Percentiles rank a stretch among this genome's conserved stretches.
Conservation (phyloP, 176 grass and related monocot species). For the Ananas comosus region DNA sequence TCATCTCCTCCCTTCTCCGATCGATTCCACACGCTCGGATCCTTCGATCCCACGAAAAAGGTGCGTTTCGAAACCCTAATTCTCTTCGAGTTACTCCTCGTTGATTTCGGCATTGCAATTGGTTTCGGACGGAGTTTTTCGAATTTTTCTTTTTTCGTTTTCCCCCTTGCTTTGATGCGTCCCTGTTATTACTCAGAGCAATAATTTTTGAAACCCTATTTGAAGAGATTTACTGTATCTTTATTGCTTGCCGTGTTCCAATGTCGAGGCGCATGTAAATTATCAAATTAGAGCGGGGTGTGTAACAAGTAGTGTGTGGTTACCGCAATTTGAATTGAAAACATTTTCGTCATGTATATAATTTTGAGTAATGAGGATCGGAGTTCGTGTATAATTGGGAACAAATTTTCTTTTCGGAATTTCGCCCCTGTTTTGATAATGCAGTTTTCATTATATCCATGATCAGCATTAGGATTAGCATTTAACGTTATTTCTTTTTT, state of each 20-base stretch:
- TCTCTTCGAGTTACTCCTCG: background rate
- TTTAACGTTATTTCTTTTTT: too few relatives aligned
- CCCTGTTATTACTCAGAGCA: background rate
- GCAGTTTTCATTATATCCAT: too few relatives aligned
- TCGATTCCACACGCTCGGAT: background rate
- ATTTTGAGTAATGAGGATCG: too few relatives aligned
- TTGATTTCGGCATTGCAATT: background rate
- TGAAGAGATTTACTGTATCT: background rate
- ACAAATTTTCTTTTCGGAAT: too few relatives aligned
- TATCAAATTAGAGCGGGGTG: too few relatives aligned
- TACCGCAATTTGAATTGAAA: too few relatives aligned
- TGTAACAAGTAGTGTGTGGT: too few relatives aligned
- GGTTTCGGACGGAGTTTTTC: background rate
- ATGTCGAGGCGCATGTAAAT: too few relatives aligned
- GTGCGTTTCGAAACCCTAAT: background rate
- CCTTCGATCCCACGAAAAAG: background rate
- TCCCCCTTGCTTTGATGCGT: background rate
- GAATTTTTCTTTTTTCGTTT: background rate
- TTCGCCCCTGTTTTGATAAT: too few relatives aligned
- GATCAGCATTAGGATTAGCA: too few relatives aligned
- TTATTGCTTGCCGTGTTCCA: background rate
- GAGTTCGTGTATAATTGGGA: too few relatives aligned
- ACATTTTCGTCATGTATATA: too few relatives aligned
- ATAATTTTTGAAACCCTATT: background rate
- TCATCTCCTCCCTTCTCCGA: background rate